Evolutionary conservation across 1,139 yeast genomes (phyloP).

Genomic region (Debaryomycetaceae sp.): DNA sequence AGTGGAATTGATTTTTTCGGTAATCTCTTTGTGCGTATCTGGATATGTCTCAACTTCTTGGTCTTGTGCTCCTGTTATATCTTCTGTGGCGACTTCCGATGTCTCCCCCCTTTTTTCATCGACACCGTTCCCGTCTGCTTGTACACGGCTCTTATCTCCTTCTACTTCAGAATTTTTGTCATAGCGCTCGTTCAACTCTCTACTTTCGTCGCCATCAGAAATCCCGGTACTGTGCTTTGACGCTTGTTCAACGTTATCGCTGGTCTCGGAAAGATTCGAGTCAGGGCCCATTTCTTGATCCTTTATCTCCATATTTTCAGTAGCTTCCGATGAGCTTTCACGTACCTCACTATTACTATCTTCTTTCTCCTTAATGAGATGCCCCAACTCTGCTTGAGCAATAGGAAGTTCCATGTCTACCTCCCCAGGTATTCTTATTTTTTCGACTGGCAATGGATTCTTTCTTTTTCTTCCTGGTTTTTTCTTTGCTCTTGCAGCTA

Average conservation of each 20-base stretch:
- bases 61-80: neutral
- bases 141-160: neutral
- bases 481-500: conserved; percentile 31
- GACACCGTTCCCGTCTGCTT: conserved; percentile 5
- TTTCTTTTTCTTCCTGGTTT: conserved; percentile 36
- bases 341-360: neutral
- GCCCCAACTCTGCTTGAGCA: conserved; percentile 23
- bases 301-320: no score
- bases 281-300: no score
- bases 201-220: neutral
- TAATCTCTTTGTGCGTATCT: conserved; percentile 1
- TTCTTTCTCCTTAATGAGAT: conserved; percentile 7
- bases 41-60: neutral
- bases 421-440: conserved; percentile 31
- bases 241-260: no score
- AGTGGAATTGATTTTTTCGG: neutral
- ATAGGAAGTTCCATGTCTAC: conserved; percentile 35
- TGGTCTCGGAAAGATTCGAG: no score
- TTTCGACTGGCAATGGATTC: conserved; percentile 13
- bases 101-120: conserved; percentile 7
- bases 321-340: neutral
- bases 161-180: no score
- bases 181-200: neutral
- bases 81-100: conserved; percentile 2
- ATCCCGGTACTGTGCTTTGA: neutral